These are phyloP conservation scores for Flueggea neowawraea DNA, from an alignment of 441 rosid species.

Conservation along the genomic window DNA sequence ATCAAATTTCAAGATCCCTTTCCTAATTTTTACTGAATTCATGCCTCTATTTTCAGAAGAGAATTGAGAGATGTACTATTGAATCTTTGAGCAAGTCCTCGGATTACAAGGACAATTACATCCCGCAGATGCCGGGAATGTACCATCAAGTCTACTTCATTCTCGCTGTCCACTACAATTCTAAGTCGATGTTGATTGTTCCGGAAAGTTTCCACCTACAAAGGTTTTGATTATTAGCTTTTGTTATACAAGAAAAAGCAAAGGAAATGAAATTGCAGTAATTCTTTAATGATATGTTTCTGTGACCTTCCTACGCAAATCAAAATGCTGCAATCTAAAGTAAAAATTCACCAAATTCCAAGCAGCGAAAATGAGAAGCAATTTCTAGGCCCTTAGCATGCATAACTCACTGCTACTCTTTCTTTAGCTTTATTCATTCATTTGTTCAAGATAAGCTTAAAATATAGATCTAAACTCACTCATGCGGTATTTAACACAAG, in stretches of 20 bases:
- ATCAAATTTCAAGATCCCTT: neutral
- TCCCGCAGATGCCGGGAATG: slow-evolving; percentile 81
- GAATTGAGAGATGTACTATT: slow-evolving; percentile 97
- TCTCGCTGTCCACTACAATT: slow-evolving; percentile 89
- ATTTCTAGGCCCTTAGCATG: neutral
- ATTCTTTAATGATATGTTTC: no score
- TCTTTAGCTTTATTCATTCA: no score
- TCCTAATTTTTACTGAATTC: slow-evolving; percentile 1
- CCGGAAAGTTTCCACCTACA: slow-evolving; percentile 79
- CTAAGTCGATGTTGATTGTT: slow-evolving; percentile 77
- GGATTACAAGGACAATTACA: slow-evolving; percentile 74
- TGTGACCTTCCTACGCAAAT: neutral
- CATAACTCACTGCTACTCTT: no score
- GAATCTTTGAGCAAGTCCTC: slow-evolving; percentile 94
- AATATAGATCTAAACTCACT: no score
- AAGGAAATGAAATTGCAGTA: no score
- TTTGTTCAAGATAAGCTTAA: no score
- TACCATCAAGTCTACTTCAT: slow-evolving; percentile 79
- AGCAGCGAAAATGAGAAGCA: no score
- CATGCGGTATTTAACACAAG: no score
- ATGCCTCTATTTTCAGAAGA: slow-evolving; percentile 84
- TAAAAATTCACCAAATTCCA: neutral
- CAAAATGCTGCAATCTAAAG: neutral
- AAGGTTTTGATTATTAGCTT: neutral
- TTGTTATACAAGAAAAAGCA: no score